Base-by-base conservation (phyloP, 192 early-diverging fungal genomes). In the Dissophora ornata region DNA sequence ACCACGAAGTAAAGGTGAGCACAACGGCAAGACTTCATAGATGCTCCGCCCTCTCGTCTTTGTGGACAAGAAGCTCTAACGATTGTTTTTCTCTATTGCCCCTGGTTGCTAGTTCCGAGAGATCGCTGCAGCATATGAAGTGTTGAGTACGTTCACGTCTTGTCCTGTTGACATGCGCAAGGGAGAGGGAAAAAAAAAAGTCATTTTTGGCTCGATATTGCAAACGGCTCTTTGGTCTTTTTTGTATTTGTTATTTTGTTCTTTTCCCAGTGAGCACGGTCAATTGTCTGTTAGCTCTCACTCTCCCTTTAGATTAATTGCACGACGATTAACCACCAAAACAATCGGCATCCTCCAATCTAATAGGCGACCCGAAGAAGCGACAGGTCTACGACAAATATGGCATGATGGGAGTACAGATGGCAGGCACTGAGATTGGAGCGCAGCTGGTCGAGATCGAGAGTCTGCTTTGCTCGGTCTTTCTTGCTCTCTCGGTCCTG, bases 321-420 rank as follows among this genome's bases (percentile, higher is more conserved):
- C 36, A n/a, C n/a, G n/a, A n/a, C n/a, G n/a, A n/a, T n/a, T n/a
- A n/a, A n/a, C n/a, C n/a, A n/a, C n/a, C n/a, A n/a, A 38, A 38
- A 38, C 36, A 38, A 38, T 38, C 36, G 36, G 13, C 36, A 38
- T 9, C 36, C 13, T 13, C n/a, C n/a, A 19, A 28, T 26, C 7
- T 4, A 29, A 38, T 90, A 32, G 79, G 85, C 18, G 92, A 94
- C 70, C 83, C 86, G 34, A 91, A 96, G 67, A 94, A 93, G 65
- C 88, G 96, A 15, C 67, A 89, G 28, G 88, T 99, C 19, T 99
- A 96, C 80, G 95, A 97, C 83, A 88, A 90, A 66, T 96, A 97
- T 77, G 92, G 92, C 48, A 89, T 90, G 59, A 84, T 90, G 59
- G 92, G 92, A 29, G 74, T 94, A 2, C 80, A 88, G 41, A 94